A percentile compares a stretch with the other conserved stretches of the same genome.
Conservation (phyloP, 805 yeast species). For the Cyberlindnera saturnus region DNA sequence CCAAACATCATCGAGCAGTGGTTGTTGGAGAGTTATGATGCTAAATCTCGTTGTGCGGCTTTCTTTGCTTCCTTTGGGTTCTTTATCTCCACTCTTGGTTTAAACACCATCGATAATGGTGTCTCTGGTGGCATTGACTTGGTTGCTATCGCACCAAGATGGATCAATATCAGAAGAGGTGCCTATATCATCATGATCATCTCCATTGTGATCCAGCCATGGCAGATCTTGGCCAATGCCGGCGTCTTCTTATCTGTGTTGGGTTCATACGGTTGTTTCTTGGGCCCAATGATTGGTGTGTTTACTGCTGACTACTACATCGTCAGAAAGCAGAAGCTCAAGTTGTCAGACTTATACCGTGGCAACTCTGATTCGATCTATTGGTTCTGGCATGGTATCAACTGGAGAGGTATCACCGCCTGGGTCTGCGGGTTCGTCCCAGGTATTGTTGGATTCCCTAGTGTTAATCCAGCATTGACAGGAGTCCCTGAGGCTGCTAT, state of each 20-base stretch:
- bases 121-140: slow-evolving; percentile 46
- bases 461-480: slow-evolving; percentile 24
- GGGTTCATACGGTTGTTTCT: slow-evolving; percentile 28
- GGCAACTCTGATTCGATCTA: slow-evolving; percentile 29
- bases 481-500: slow-evolving; percentile 20
- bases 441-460: slow-evolving; percentile 36
- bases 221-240: slow-evolving; percentile 37
- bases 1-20: slow-evolving; percentile 34
- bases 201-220: slow-evolving; percentile 71
- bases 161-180: slow-evolving; percentile 57
- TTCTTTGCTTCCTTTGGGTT: slow-evolving; percentile 35
- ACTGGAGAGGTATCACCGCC: slow-evolving; percentile 34
- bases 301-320: slow-evolving; percentile 30
- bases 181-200: slow-evolving; percentile 61
- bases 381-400: slow-evolving; percentile 38
- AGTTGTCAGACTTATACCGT: slow-evolving; percentile 36
- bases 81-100: slow-evolving; percentile 28
- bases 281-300: slow-evolving; percentile 39
- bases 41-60: slow-evolving; percentile 40
- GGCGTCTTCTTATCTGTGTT: slow-evolving; percentile 20
- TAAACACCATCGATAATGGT: slow-evolving; percentile 36
- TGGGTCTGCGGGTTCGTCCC: slow-evolving; percentile 36
- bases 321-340: slow-evolving; percentile 33
- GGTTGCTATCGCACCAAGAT: slow-evolving; percentile 43
- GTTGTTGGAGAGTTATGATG: slow-evolving; percentile 32